These are phyloP conservation scores for Plantago elongata DNA, from an alignment of 257 asterid species.

Conservation along the genomic window DNA sequence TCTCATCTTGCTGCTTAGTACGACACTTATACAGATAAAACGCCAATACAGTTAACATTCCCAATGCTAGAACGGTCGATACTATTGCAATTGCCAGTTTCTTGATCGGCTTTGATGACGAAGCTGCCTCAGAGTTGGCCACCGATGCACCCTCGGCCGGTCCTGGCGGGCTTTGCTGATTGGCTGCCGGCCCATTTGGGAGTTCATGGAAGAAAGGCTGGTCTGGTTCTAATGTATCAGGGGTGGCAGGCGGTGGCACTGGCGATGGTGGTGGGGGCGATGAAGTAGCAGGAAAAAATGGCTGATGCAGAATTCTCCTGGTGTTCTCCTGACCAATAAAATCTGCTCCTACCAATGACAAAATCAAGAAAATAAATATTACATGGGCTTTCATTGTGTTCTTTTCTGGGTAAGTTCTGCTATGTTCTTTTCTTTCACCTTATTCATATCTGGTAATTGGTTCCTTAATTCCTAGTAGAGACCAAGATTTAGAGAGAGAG, in stretches of 20 bases:
- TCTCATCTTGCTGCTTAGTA: conserved; percentile 34
- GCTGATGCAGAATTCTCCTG: conserved; percentile 88
- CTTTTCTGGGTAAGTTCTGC: conserved; percentile 23
- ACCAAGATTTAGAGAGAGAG: conserved; percentile 16
- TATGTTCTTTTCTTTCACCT: conserved; percentile 34
- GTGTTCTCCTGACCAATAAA: conserved; percentile 5
- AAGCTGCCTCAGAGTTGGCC: conserved; percentile 34
- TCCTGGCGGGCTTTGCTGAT: conserved; percentile 42
- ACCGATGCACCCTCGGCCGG: conserved; percentile 33
- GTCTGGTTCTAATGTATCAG: conserved; percentile 49
- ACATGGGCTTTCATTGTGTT: conserved; percentile 42
- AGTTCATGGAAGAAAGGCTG: conserved; percentile 90
- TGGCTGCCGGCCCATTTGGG: conserved; percentile 45
- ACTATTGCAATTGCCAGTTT: conserved; percentile 60
- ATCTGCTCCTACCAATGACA: background rate
- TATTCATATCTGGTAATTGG: conserved; percentile 40
- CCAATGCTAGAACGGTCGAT: conserved; percentile 56
- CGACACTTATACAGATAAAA: conserved; percentile 55
- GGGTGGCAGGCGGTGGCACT: conserved; percentile 26
- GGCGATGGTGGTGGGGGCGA: conserved; percentile 48
- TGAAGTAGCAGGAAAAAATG: conserved; percentile 53
- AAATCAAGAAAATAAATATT: conserved; percentile 13
- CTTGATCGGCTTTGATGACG: conserved; percentile 37
- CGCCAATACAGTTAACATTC: conserved; percentile 53
- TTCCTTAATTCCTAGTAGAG: conserved; percentile 14